Percentiles rank a stretch among this genome's conserved stretches.
These are phyloP conservation scores for Reutealis trisperma DNA, from an alignment of 345 rosid genomes.

Conservation along the genomic window DNA sequence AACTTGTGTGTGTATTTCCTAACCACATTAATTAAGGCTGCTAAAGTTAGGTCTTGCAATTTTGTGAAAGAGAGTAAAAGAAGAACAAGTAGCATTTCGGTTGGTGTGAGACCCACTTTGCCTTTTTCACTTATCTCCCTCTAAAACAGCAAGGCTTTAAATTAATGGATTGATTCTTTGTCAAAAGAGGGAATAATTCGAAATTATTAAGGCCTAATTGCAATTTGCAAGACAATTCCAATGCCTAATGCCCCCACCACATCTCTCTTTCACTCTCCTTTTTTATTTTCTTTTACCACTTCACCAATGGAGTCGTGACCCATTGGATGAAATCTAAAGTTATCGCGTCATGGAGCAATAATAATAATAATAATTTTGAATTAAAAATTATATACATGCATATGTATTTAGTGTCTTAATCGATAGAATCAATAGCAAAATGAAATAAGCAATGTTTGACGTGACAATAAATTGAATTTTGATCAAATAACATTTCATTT, in stretches of 20 bases:
- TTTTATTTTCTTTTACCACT: not conserved
- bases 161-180: constrained; percentile 8
- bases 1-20: not conserved
- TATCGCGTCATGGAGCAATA: not conserved
- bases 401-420: not conserved
- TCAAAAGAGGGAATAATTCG: constrained; percentile 13
- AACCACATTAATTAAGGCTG: not conserved
- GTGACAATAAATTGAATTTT: not conserved
- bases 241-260: not conserved
- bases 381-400: not conserved
- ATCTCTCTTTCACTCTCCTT: too few relatives aligned
- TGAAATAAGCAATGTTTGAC: not conserved
- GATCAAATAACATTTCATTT: not conserved
- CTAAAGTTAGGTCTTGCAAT: constrained; percentile 2
- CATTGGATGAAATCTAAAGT: constrained; percentile 5
- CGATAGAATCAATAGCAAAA: not conserved
- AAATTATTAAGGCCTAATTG: constrained; percentile 1
- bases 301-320: not conserved
- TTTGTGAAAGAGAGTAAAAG: not conserved
- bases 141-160: not conserved
- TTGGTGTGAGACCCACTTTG: not conserved
- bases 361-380: too few relatives aligned
- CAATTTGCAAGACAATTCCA: not conserved
- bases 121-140: not conserved
- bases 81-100: not conserved